Evolutionary conservation across 495 filamentous ascomycete species (phyloP), one percentile per base, ranked within the genome.

Genomic region (Aspergillus avenaceus): DNA sequence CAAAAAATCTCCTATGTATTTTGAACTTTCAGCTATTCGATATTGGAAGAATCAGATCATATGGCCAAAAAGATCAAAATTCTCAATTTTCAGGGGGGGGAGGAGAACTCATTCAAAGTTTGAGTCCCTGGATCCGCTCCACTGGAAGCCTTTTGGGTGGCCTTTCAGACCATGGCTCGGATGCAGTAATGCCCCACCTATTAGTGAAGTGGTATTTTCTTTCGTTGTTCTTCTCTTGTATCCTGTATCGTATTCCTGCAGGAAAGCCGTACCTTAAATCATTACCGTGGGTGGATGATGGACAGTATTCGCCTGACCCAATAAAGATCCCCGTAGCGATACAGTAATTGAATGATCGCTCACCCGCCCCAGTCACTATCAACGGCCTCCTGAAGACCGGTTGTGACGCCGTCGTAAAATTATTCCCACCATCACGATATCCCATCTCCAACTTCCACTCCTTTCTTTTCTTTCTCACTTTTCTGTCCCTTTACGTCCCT

Each of bases 391-490:
- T 27, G 14, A 47, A 45, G 36, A 55, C 47, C 53, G 28, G 53
- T 36, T 45, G 38, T 41, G 53, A 51, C 53, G 50, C 54, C 54
- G 54, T 53, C 55, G 56, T 52, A 52, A 59, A 53, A 60, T 56
- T 62, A 55, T 57, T 51, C 47, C 41, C 44, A 53, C 51, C 53
- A 57, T 55, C 54, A 43, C 47, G 52, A 56, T 56, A 52, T 45
- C 45, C 54, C 48, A 45, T 55, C 54, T 53, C 25, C 48, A 32
- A 44, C 44, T 43, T 46, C 34, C 27, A 13, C 42, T 26, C 21
- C 40, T 59, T 53, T 52, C 47, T 45, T 52, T 22, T 44, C 19
- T 29, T 16, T 36, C 36, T 36, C 47, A 53, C 45, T 61, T 26
- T 42, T 21, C 26, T 38, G 27, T 52, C 47, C 9, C 36, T 42